Conservation (phyloP, 2,329 filamentous ascomycete species). For the Ascomycota sp. region DNA sequence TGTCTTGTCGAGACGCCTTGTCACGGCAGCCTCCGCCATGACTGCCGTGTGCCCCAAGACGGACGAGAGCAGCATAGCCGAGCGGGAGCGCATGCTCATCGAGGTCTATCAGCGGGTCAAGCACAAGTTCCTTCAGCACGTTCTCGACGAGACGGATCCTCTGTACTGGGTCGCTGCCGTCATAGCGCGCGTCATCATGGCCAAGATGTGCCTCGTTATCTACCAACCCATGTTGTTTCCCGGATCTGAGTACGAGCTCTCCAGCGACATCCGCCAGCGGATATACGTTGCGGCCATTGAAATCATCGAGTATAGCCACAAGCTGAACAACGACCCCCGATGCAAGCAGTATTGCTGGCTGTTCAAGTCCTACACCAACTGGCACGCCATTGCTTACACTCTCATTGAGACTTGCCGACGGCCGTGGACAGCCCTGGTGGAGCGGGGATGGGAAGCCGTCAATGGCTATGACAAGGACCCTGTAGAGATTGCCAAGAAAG, state of each 20-base stretch:
- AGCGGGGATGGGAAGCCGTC: slow-evolving; percentile 28
- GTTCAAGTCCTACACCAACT: slow-evolving; percentile 29
- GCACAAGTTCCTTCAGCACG: slow-evolving; percentile 30
- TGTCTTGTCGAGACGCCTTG: slow-evolving; percentile 15
- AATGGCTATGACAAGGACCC: slow-evolving; percentile 18
- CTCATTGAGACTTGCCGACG: slow-evolving; percentile 24
- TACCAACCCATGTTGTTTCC: slow-evolving; percentile 53
- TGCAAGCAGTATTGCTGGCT: slow-evolving; percentile 27
- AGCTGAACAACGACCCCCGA: slow-evolving; percentile 38
- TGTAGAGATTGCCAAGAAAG: slow-evolving; percentile 21
- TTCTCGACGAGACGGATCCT: slow-evolving; percentile 24
- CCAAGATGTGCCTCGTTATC: slow-evolving; percentile 58
- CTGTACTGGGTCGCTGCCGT: slow-evolving; percentile 51
- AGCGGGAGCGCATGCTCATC: slow-evolving; percentile 25
- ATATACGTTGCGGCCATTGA: slow-evolving; percentile 55
- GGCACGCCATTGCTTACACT: slow-evolving; percentile 28
- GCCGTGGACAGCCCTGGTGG: slow-evolving; percentile 27
- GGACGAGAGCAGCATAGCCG: slow-evolving; percentile 11
- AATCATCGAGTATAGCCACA: slow-evolving; percentile 47
- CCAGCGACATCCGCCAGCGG: slow-evolving; percentile 43
- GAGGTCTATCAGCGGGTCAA: slow-evolving; percentile 32
- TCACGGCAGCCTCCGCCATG: slow-evolving; percentile 13
- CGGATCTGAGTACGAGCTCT: slow-evolving; percentile 32
- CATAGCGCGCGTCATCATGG: slow-evolving; percentile 49
- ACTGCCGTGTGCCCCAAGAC: slow-evolving; percentile 11